Percentiles rank a stretch among this genome's conserved stretches.
Conservation (phyloP, 2,329 filamentous ascomycete genomes). For the Xylaria multiplex region DNA sequence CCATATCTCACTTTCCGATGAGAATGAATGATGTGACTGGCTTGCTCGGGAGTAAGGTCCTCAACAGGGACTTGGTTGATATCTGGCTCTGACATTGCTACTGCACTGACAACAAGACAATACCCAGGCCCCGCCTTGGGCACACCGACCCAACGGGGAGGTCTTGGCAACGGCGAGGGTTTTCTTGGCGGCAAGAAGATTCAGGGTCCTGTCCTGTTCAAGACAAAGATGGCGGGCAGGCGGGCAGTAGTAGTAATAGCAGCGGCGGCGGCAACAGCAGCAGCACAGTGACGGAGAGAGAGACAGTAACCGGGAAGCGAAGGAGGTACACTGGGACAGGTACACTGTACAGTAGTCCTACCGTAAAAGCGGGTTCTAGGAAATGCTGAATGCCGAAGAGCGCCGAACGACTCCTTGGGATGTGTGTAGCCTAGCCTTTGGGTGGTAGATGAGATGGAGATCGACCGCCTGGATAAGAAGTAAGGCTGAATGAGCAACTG, state of each 20-base stretch:
- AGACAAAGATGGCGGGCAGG: neutral
- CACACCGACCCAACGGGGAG: slow-evolving; percentile 19
- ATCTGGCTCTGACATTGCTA: slow-evolving; percentile 48
- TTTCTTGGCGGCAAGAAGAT: slow-evolving; percentile 15
- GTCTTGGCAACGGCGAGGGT: slow-evolving; percentile 26
- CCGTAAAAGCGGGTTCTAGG: slow-evolving; percentile 31
- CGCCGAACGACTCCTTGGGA: slow-evolving; percentile 13
- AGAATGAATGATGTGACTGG: slow-evolving; percentile 74
- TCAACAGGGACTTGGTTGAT: slow-evolving; percentile 58
- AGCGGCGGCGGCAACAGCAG: slow-evolving; percentile 6
- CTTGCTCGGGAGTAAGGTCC: slow-evolving; percentile 71
- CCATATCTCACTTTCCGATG: slow-evolving; percentile 76
- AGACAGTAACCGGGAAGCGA: slow-evolving; percentile 6
- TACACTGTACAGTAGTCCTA: slow-evolving; percentile 15
- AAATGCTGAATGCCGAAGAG: slow-evolving; percentile 28
- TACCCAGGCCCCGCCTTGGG: slow-evolving; percentile 31
- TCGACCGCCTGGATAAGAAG: neutral
- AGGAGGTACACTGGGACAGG: neutral
- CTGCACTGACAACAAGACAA: slow-evolving; percentile 18
- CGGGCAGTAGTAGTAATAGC: neutral
- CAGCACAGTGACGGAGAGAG: slow-evolving; percentile 1
- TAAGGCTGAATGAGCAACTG: slow-evolving; percentile 22
- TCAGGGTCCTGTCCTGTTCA: slow-evolving; percentile 6
- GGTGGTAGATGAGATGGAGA: neutral
- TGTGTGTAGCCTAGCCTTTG: neutral